These are phyloP conservation scores for Phytophthora foliorum DNA, from an alignment of 352 stramenopile species.

Conservation along the genomic window DNA sequence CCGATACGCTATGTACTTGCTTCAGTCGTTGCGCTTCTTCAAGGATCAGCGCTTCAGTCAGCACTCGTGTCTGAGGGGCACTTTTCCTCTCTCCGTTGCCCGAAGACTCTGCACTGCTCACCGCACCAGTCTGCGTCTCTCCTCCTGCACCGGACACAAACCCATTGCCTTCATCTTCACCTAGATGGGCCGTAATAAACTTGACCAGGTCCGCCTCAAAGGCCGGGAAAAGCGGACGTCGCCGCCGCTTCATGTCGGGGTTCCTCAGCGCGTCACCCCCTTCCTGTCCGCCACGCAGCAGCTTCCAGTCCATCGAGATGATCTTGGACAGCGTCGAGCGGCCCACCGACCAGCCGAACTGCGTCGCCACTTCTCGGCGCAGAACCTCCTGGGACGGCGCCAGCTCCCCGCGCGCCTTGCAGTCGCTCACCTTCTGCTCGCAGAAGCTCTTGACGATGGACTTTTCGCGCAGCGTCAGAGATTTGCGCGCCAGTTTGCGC, in stretches of 20 bases:
- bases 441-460: slow-evolving; percentile 82
- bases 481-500: slow-evolving; percentile 49
- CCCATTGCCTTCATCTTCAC: background rate
- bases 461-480: slow-evolving; percentile 80
- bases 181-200: slow-evolving; percentile 50
- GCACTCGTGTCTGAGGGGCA: slow-evolving; percentile 6
- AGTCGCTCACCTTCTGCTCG: slow-evolving; percentile 68
- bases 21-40: slow-evolving; percentile 81
- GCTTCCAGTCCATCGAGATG: slow-evolving; percentile 72
- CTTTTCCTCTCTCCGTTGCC: background rate
- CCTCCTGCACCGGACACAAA: background rate
- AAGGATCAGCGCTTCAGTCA: slow-evolving; percentile 78
- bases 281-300: slow-evolving; percentile 43
- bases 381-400: slow-evolving; percentile 73
- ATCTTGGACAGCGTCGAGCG: slow-evolving; percentile 85
- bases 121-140: background rate
- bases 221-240: slow-evolving; percentile 73
- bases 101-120: background rate
- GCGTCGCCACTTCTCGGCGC: slow-evolving; percentile 55
- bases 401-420: slow-evolving; percentile 60
- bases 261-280: slow-evolving; percentile 57
- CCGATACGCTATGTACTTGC: slow-evolving; percentile 66
- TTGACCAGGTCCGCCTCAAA: slow-evolving; percentile 76
- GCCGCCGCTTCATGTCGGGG: slow-evolving; percentile 78
- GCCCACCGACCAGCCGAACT: slow-evolving; percentile 72